phyloP scores from a whole-genome alignment of 805 yeast species.

The Cyberlindnera xylosilytica region DNA sequence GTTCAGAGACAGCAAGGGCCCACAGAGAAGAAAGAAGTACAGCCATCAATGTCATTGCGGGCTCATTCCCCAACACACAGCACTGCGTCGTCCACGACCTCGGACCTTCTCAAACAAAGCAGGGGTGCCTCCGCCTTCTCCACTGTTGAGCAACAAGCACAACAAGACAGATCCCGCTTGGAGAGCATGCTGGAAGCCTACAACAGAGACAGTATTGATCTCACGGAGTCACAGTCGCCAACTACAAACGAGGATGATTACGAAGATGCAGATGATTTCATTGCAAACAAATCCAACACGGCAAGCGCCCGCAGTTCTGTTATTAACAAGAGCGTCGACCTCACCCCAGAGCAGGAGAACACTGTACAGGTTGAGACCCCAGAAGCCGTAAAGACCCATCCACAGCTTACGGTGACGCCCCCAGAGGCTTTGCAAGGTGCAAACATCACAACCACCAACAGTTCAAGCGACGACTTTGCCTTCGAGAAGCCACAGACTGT shows the following conservation, averaged over 20 bases:
- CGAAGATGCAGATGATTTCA: constrained; percentile 24
- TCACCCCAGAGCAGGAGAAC: not conserved
- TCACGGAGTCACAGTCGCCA: not conserved
- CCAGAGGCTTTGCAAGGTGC: too few relatives aligned
- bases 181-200: constrained; percentile 14
- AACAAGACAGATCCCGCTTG: constrained; percentile 16
- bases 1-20: not conserved
- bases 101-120: constrained; percentile 10
- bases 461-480: constrained; percentile 1
- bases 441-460: too few relatives aligned
- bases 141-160: constrained; percentile 11
- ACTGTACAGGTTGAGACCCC: too few relatives aligned
- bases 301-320: constrained; percentile 1
- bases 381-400: too few relatives aligned
- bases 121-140: constrained; percentile 3
- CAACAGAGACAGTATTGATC: constrained; percentile 2
- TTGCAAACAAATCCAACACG: constrained; percentile 11
- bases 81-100: constrained; percentile 13
- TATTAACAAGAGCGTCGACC: not conserved
- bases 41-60: not conserved
- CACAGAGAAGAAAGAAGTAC: not conserved
- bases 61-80: constrained; percentile 7
- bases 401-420: not conserved
- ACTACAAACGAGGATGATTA: constrained; percentile 14
- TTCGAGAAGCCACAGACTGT: constrained; percentile 7